Base-by-base conservation (phyloP, 1,284 basidiomycete species). In the Papiliotrema nemorosa region DNA sequence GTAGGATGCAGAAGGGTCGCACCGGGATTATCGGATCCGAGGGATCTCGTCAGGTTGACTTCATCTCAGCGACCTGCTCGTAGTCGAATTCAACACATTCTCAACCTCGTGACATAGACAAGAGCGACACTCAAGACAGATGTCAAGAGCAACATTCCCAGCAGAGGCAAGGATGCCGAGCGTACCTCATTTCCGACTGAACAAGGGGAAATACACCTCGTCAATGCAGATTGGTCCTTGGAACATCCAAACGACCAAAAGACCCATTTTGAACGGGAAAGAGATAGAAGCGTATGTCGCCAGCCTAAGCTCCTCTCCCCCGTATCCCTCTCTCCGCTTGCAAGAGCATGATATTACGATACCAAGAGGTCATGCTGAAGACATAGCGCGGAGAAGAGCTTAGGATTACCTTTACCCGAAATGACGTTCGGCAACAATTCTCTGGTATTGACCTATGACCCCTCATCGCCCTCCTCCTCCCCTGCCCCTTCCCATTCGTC, bases 361-460 rank as follows among this genome's bases (percentile, higher is more conserved):
- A n/a, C 10, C 9, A 10, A n/a, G 37, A 21, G 21, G 24, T 13
- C 6, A 24, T 26, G 5, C 20, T 39, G 16, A 10, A 20, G 25
- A 12, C 29, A 10, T 49, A 91, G 85, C 59, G 84, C 88, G 1
- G 75, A 80, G 31, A 84, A 88, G 57, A 80, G 81, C 45, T 84
- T 96, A 62, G 80, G 80, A 3, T 81, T 98, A 26, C 88, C 93
- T 0, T 74, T 94, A 0, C 96, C 96, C 2, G 94, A 99, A 70
- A 98, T 98, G 90, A 92, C 88, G 0, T 98, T 97, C 66, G 92
- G 92, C 4, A 83, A 82, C 70, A 98, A 97, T 73, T 74, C 74
- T 18, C 79, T 99, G 1, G 76, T 79, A 6, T 76, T 97, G 13
- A 53, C 53, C 1, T 76, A 80, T 53, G 47, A 50, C 10, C 53